phyloP scores from a whole-genome alignment of 2,329 filamentous ascomycete genomes.

The Ophiostoma himal-ulmi region DNA sequence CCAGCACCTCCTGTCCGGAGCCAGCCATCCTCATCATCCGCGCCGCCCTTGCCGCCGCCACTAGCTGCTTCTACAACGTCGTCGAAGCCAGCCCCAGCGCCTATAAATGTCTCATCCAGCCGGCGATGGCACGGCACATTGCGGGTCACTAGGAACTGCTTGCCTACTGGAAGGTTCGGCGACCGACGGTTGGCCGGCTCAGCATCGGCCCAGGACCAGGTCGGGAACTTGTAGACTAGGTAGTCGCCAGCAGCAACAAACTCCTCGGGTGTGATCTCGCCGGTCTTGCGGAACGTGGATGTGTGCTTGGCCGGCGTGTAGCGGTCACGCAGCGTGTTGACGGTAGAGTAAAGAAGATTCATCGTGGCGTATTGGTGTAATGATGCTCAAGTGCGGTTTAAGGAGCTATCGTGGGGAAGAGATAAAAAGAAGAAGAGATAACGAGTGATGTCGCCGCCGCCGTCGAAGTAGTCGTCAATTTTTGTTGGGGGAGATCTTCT shows the following conservation, averaged over 20 bases:
- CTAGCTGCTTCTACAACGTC: slow-evolving; percentile 68
- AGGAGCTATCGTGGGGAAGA: neutral
- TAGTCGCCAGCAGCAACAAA: slow-evolving; percentile 95
- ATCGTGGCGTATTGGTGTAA: slow-evolving; percentile 44
- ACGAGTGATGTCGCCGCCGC: neutral
- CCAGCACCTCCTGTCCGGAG: slow-evolving; percentile 67
- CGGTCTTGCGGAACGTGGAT: slow-evolving; percentile 88
- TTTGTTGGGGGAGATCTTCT: neutral
- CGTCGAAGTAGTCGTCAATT: neutral
- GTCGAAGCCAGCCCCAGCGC: slow-evolving; percentile 79
- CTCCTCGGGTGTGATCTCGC: slow-evolving; percentile 95
- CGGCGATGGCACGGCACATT: slow-evolving; percentile 90
- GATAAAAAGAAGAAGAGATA: neutral
- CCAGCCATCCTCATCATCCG: slow-evolving; percentile 78
- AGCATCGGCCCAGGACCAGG: slow-evolving; percentile 93
- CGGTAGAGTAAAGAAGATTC: slow-evolving; percentile 81
- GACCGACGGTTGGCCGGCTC: slow-evolving; percentile 74
- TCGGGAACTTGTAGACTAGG: slow-evolving; percentile 97
- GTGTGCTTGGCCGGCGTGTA: slow-evolving; percentile 84
- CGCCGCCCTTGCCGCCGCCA: slow-evolving; percentile 46
- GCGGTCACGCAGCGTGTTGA: slow-evolving; percentile 85
- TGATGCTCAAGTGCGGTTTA: neutral
- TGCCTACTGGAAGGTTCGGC: slow-evolving; percentile 73
- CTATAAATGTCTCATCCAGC: slow-evolving; percentile 87
- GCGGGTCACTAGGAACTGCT: slow-evolving; percentile 92